Base-by-base conservation (phyloP, 306 rosid species). In the Cucurbita maxima region DNA sequence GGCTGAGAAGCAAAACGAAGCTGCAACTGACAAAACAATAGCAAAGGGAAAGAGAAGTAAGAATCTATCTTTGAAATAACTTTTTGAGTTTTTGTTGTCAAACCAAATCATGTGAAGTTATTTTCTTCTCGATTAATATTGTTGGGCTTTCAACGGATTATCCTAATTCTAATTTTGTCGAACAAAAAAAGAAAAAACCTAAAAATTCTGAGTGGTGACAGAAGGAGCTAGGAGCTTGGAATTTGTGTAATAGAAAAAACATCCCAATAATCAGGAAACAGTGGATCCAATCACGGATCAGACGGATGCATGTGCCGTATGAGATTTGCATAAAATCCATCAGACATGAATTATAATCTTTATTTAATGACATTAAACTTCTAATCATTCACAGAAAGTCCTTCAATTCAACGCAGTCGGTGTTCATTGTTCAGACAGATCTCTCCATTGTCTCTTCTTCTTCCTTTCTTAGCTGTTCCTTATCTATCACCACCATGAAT, bases 21-120 rank as follows among this genome's bases (percentile, higher is more conserved):
- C 73, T 73, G 41, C 45, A 71, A 81, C 79, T 72, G 77, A 74
- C 53, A 22, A 34, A 19, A 63, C 76, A 15, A 83, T 83, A 76
- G 72, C 72, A 72, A 80, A 77, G 76, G 68, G 72, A 79, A 79
- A 77, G 52, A 71, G 54, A 50, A 44, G 48, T 16, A 75, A 76
- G 73, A 62, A 76, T 19, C 47, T 16, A 41, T 52, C 50, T 30
- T 61, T 30, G 4, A 68, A 68, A 45, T 47, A 44, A 20, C 72
- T 43, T 43, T 11, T 43, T 64, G 38, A 66, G 12, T 66, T 43
- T 43, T 41, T 63, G 40, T 40, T 57, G 16, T 20, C 69, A 62
- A 38, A 62, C 38, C 22, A 63, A 38, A 63, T 40, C 52, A 63
- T 25, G 25, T 25, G 25, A 25, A 25, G 25, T 25, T 25, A 25